Percentiles rank a stretch among this genome's conserved stretches.
Evolutionary conservation across 2,329 filamentous ascomycete species (phyloP).

Genomic region (Clarireedia paspali): DNA sequence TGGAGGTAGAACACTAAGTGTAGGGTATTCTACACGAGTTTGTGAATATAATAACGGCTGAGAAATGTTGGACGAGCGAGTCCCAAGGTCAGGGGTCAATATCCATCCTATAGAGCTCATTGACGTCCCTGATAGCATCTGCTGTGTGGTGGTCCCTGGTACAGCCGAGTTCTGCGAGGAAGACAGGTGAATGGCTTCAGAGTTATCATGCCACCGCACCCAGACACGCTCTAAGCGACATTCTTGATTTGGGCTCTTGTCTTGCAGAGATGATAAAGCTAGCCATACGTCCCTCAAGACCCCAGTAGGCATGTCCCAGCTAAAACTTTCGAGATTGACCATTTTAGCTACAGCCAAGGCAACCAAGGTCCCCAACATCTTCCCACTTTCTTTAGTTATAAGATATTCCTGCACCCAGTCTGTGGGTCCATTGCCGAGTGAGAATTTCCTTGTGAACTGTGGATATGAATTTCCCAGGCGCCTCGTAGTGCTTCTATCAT

Average conservation of each 20-base stretch:
- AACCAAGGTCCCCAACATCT: slow-evolving; percentile 80
- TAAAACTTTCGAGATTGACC: slow-evolving; percentile 72
- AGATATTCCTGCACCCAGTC: slow-evolving; percentile 78
- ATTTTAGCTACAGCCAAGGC: slow-evolving; percentile 74
- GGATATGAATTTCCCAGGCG: slow-evolving; percentile 68
- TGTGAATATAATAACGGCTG: slow-evolving; percentile 38
- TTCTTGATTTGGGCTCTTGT: slow-evolving; percentile 44
- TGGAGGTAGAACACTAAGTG: slow-evolving; percentile 69
- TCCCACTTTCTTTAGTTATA: slow-evolving; percentile 75
- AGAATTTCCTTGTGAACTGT: slow-evolving; percentile 73
- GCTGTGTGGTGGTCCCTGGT: slow-evolving; percentile 19
- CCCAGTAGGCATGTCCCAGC: slow-evolving; percentile 87
- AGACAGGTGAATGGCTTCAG: slow-evolving; percentile 23
- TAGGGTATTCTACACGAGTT: slow-evolving; percentile 65
- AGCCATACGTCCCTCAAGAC: slow-evolving; percentile 76
- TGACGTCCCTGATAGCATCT: slow-evolving; percentile 30
- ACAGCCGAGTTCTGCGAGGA: slow-evolving; percentile 18
- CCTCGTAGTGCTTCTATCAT: slow-evolving; percentile 25
- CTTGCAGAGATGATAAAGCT: slow-evolving; percentile 62
- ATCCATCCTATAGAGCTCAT: slow-evolving; percentile 37
- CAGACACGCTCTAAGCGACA: slow-evolving; percentile 67
- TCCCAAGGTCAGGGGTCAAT: slow-evolving; percentile 21
- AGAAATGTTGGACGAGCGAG: slow-evolving; percentile 15
- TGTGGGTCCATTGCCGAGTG: slow-evolving; percentile 70
- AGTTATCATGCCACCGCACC: slow-evolving; percentile 78